phyloP scores from a whole-genome alignment of 768 basidiomycete species.

The Leccinum longicurvipes region DNA sequence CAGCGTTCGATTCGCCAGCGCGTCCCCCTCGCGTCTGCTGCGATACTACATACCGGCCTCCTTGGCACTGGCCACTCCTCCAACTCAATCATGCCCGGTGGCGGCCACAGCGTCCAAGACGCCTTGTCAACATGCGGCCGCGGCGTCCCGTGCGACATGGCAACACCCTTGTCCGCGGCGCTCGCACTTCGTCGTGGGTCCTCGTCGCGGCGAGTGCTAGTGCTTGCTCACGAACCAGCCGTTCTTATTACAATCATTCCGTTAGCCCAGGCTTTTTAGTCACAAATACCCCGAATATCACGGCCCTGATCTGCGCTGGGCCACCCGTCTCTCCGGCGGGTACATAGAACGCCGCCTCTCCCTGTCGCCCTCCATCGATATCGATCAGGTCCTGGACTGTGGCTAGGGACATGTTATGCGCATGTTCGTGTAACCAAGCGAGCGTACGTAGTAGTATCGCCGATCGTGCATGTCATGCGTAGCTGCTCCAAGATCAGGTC shows the following conservation, averaged over 20 bases:
- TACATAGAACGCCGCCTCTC: not conserved
- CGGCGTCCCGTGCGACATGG: constrained; percentile 9
- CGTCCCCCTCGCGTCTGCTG: not conserved
- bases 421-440: not conserved
- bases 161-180: constrained; percentile 16
- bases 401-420: not conserved
- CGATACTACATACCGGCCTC: not conserved
- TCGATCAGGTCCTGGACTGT: not conserved
- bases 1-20: constrained; percentile 13
- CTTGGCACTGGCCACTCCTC: not conserved
- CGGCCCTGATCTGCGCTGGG: constrained; percentile 18
- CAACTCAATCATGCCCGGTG: not conserved
- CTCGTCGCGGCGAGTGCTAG: not conserved
- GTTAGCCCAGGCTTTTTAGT: constrained; percentile 1
- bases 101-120: constrained; percentile 1
- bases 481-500: not conserved
- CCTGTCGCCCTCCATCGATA: not conserved
- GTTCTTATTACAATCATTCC: not conserved
- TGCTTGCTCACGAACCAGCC: not conserved
- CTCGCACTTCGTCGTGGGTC: not conserved
- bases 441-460: not conserved
- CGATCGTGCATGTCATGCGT: not conserved
- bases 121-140: constrained; percentile 16
- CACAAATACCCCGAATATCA: constrained; percentile 1
- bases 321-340: not conserved